A percentile compares a stretch with the other conserved stretches of the same genome.
These are phyloP conservation scores for Trypanosoma brucei DNA, from an alignment of 208 protist genomes.

Conservation along the genomic window DNA sequence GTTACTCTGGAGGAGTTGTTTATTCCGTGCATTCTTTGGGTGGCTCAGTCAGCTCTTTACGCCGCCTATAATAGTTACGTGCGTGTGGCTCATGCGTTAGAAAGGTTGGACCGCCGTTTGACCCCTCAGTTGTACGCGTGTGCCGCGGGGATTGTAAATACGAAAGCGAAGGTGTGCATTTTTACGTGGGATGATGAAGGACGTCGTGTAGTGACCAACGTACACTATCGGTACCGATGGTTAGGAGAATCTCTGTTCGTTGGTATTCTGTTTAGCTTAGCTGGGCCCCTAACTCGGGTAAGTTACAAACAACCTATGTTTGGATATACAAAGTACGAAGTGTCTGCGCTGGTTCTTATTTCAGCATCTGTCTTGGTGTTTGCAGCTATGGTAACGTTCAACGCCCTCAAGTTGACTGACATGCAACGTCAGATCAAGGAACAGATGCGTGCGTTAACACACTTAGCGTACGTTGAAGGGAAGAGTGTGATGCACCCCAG, in stretches of 20 bases:
- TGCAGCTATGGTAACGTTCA: constrained; percentile 37
- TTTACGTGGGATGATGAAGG: constrained; percentile 77
- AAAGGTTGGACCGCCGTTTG: constrained; percentile 64
- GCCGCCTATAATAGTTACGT: constrained; percentile 58
- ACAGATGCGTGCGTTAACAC: constrained; percentile 62
- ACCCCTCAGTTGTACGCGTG: constrained; percentile 61
- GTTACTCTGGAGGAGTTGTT: constrained; percentile 58
- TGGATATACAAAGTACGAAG: constrained; percentile 30
- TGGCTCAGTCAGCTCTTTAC: constrained; percentile 35
- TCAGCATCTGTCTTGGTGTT: constrained; percentile 63
- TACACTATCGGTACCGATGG: constrained; percentile 70
- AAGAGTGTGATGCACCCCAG: constrained; percentile 64
- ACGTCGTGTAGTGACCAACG: constrained; percentile 54
- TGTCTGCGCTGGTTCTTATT: constrained; percentile 32
- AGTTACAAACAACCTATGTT: constrained; percentile 49
- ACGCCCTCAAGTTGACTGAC: constrained; percentile 69
- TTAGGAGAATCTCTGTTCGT: constrained; percentile 31
- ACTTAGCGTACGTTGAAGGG: constrained; percentile 61
- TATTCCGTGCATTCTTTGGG: constrained; percentile 66
- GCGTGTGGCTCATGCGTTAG: constrained; percentile 57
- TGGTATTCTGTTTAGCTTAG: constrained; percentile 48
- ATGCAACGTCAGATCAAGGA: constrained; percentile 70
- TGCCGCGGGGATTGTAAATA: constrained; percentile 65
- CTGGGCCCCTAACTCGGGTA: constrained; percentile 49
- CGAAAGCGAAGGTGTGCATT: constrained; percentile 58